Percentiles rank a stretch among this genome's conserved stretches.
phyloP scores from a whole-genome alignment of 805 yeast species.

The baker's yeast (Saccharomyces cerevisiae) region DNA sequence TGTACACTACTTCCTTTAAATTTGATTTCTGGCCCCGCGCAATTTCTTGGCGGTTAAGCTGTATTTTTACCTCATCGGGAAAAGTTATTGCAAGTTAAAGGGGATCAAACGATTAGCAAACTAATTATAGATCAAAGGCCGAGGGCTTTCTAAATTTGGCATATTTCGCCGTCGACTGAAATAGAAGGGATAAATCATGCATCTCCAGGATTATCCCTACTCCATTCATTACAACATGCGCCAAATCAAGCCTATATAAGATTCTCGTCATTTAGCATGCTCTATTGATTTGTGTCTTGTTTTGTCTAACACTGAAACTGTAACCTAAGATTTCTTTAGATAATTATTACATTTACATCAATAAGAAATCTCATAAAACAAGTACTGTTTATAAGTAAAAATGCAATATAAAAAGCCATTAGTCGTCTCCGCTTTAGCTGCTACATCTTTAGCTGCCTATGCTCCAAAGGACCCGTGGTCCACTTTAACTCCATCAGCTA shows the following conservation, averaged over 20 bases:
- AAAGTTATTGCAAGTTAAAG: background rate
- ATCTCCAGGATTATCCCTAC: background rate
- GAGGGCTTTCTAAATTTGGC: background rate
- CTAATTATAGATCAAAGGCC: background rate
- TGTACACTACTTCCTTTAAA: background rate
- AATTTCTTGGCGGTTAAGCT: background rate
- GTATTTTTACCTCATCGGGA: background rate
- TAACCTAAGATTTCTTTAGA: background rate
- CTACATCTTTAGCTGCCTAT: constrained; percentile 50
- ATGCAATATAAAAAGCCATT: constrained; percentile 40
- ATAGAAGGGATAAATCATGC: background rate
- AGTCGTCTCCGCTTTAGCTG: constrained; percentile 37
- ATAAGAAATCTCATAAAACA: background rate
- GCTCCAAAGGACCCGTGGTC: constrained; percentile 64
- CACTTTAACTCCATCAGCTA: constrained; percentile 56
- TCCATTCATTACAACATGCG: background rate
- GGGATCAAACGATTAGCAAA: background rate
- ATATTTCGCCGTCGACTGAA: background rate
- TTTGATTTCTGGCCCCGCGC: background rate
- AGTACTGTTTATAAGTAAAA: constrained; percentile 6
- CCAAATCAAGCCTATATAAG: background rate
- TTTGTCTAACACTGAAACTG: background rate
- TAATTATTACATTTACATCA: background rate
- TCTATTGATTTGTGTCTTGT: background rate
- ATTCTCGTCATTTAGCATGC: background rate